Conservation (phyloP, 2,329 filamentous ascomycete species). For the Paecilomyces sp. region DNA sequence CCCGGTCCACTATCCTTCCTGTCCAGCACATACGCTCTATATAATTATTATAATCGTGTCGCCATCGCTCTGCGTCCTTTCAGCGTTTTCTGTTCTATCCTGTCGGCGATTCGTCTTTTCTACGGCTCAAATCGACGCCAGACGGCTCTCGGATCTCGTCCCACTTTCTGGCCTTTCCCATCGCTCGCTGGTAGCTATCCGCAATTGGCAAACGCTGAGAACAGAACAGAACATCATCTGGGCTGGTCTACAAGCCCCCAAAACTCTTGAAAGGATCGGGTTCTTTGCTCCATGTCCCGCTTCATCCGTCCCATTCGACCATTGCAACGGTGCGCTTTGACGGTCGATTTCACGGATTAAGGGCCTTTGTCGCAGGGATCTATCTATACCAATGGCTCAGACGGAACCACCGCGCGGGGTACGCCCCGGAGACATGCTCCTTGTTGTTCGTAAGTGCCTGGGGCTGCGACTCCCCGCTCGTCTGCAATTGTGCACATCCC, state of each 20-base stretch:
- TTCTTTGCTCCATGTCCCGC: conserved; percentile 23
- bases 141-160: neutral
- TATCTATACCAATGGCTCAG: conserved; percentile 23
- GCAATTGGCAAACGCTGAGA: neutral
- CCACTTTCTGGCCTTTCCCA: neutral
- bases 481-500: neutral
- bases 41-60: neutral
- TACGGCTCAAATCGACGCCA: neutral
- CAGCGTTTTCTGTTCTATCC: neutral
- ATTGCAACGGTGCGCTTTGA: conserved; percentile 6
- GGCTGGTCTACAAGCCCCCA: neutral
- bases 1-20: neutral
- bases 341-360: conserved; percentile 7
- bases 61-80: neutral
- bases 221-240: neutral
- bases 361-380: conserved; percentile 6
- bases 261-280: neutral
- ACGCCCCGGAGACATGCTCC: conserved; percentile 34
- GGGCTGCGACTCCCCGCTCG: neutral
- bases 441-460: conserved; percentile 38
- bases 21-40: neutral
- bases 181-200: neutral
- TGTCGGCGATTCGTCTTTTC: neutral
- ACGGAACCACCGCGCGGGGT: conserved; percentile 27
- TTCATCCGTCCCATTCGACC: conserved; percentile 12